Evolutionary conservation across 202 grass and related monocot genomes (phyloP), one percentile per base, ranked within the genome.

Genomic region (Carex arenaria): DNA sequence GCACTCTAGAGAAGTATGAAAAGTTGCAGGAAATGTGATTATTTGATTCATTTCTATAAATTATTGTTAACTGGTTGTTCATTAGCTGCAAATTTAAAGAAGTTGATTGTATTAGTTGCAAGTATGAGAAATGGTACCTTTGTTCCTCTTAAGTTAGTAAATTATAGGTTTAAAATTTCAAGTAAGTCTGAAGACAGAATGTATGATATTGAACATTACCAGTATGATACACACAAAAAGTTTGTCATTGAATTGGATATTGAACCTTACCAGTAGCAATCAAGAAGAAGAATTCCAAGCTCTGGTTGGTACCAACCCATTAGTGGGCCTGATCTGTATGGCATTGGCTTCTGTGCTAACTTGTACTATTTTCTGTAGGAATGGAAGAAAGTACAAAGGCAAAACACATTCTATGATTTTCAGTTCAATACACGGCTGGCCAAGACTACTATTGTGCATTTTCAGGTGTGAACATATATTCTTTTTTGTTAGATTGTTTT

Each of bases 381-480:
- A 53, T 88, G 79, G 81, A 93, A 90, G 85, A 54, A 87, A 84
- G 87, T 92, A 56, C 66, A 87, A 55, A 78, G 38, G 66, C 42
- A 17, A 55, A 85, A 85, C 47, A 89, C 19, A 18, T 90, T 93
- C 71, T 97, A 89, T 84, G 89, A 93, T 89, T 97, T 97, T 80
- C 81, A 83, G 63, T 92, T 93, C 74, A 97, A 97, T 77, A 90
- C 94, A 79, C 86, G 89, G 82, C 79, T 89, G 82, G 84, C 88
- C 82, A 92, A 89, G 84, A 79, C 89, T 28, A 97, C 89, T 34
- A 84, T 93, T 80, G 87, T 89, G 78, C 94, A 97, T 83, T 97
- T 97, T 87, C 94, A 97, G 94, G 94, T 93, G 90, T 22, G 53
- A 62, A 86, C 78, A 19, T 69, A 14, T 74, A 55, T 22, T 81